Evolutionary conservation across 1,139 yeast species (phyloP).

Genomic region (Kazachstania sp.): DNA sequence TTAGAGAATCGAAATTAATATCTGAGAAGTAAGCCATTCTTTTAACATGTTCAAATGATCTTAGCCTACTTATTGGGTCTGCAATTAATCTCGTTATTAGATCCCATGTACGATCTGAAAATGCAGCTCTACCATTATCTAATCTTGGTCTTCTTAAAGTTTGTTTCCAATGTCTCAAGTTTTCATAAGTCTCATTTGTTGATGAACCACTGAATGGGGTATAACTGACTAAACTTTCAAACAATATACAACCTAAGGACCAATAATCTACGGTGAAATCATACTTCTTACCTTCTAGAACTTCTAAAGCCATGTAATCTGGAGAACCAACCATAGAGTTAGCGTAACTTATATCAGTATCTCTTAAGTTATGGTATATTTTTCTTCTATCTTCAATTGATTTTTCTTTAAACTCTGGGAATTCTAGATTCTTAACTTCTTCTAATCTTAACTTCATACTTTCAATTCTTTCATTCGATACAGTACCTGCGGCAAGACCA

Average conservation of each 20-base stretch:
- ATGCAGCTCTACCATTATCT: slow-evolving; percentile 83
- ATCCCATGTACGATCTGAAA: slow-evolving; percentile 96
- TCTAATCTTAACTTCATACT: slow-evolving; percentile 82
- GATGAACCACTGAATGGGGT: slow-evolving; percentile 95
- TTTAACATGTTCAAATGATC: slow-evolving; percentile 72
- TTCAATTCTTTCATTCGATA: slow-evolving; percentile 87
- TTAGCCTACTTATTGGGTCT: slow-evolving; percentile 64
- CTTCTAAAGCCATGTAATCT: slow-evolving; percentile 98
- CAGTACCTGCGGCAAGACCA: slow-evolving; percentile 95
- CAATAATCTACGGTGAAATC: slow-evolving; percentile 97
- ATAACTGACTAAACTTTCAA: slow-evolving; percentile 87
- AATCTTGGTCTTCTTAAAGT: slow-evolving; percentile 85
- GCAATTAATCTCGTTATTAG: slow-evolving; percentile 73
- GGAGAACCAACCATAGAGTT: slow-evolving; percentile 97
- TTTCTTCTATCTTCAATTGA: slow-evolving; percentile 83
- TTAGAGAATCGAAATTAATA: slow-evolving; percentile 64
- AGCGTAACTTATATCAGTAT: slow-evolving; percentile 65
- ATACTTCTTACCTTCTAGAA: slow-evolving; percentile 84
- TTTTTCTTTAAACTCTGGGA: slow-evolving; percentile 53
- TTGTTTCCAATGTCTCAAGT: slow-evolving; percentile 86
- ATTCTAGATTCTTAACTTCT: slow-evolving; percentile 62
- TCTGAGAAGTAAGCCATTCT: slow-evolving; percentile 76
- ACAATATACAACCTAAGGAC: slow-evolving; percentile 94
- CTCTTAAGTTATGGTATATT: slow-evolving; percentile 68
- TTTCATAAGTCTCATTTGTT: slow-evolving; percentile 90